Percentiles rank a stretch among this genome's conserved stretches.
phyloP scores from a whole-genome alignment of 1,284 basidiomycete species.

The Apiotrichum laibachii region DNA sequence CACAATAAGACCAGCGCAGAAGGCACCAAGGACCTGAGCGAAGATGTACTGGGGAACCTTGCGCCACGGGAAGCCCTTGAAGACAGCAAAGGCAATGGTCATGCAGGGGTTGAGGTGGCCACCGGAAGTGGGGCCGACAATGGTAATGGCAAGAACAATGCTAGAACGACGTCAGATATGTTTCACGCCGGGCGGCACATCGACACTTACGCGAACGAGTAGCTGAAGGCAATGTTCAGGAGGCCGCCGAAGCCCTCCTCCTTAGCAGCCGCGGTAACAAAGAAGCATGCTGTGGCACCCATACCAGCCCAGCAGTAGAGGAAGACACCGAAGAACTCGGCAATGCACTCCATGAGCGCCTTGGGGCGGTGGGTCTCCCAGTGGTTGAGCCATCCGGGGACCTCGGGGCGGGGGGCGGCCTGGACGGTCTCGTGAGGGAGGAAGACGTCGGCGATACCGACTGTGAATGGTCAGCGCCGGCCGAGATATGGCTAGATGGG shows the following conservation, averaged over 20 bases:
- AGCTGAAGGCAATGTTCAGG: constrained; percentile 12
- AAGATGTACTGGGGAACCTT: constrained; percentile 38
- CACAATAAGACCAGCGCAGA: constrained; percentile 7
- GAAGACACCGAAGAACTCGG: constrained; percentile 15
- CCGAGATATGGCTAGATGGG: background rate
- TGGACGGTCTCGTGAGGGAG: constrained; percentile 8
- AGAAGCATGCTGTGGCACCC: constrained; percentile 9
- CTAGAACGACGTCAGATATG: background rate
- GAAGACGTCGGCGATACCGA: constrained; percentile 19
- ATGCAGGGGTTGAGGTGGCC: constrained; percentile 31
- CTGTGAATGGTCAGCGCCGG: constrained; percentile 1
- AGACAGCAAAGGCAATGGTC: constrained; percentile 28
- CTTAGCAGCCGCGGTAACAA: background rate
- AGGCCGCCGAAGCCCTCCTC: constrained; percentile 8
- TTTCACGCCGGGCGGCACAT: background rate
- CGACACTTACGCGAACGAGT: constrained; percentile 6
- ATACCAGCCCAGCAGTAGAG: constrained; percentile 20
- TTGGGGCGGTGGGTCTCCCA: constrained; percentile 17
- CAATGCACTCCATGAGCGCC: constrained; percentile 14
- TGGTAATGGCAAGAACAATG: constrained; percentile 16
- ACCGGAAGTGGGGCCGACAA: constrained; percentile 21
- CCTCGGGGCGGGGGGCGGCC: constrained; percentile 4
- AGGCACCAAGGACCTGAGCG: constrained; percentile 36
- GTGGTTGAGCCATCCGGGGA: constrained; percentile 8
- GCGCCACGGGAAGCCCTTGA: constrained; percentile 39